These are phyloP conservation scores for Beauveria medogensis DNA, from an alignment of 2,329 filamentous ascomycete species.

Conservation along the genomic window DNA sequence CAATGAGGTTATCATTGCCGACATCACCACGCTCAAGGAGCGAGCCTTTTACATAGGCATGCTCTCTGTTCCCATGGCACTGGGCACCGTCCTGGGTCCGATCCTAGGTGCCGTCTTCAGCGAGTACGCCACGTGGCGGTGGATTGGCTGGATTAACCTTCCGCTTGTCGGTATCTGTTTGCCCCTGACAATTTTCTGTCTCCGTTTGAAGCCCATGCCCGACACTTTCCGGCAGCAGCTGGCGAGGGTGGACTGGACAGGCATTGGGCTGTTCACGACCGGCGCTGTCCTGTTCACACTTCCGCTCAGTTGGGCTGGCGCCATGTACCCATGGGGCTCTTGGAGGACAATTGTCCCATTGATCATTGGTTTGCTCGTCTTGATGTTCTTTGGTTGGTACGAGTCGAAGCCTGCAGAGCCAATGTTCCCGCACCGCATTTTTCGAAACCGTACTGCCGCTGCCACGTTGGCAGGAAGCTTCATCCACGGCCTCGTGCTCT, in stretches of 20 bases:
- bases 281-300: conserved; percentile 20
- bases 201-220: conserved; percentile 11
- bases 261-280: conserved; percentile 19
- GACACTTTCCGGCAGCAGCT: conserved; percentile 11
- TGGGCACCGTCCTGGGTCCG: conserved; percentile 18
- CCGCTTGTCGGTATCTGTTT: conserved; percentile 18
- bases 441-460: conserved; percentile 18
- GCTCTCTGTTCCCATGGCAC: conserved; percentile 17
- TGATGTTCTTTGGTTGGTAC: conserved; percentile 22
- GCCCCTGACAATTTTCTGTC: conserved; percentile 18
- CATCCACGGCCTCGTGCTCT: conserved; percentile 24
- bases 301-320: conserved; percentile 27
- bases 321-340: conserved; percentile 25
- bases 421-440: conserved; percentile 25
- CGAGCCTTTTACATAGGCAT: conserved; percentile 21
- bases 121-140: conserved; percentile 20
- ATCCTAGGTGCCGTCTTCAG: conserved; percentile 20
- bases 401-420: conserved; percentile 21
- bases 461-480: conserved; percentile 20
- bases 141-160: conserved; percentile 28
- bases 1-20: conserved; percentile 22
- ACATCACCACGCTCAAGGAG: conserved; percentile 27
- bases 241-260: conserved; percentile 26
- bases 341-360: conserved; percentile 26
- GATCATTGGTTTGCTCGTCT: conserved; percentile 20